Conservation (phyloP, 495 filamentous ascomycete genomes). For the Neurospora sp. region DNA sequence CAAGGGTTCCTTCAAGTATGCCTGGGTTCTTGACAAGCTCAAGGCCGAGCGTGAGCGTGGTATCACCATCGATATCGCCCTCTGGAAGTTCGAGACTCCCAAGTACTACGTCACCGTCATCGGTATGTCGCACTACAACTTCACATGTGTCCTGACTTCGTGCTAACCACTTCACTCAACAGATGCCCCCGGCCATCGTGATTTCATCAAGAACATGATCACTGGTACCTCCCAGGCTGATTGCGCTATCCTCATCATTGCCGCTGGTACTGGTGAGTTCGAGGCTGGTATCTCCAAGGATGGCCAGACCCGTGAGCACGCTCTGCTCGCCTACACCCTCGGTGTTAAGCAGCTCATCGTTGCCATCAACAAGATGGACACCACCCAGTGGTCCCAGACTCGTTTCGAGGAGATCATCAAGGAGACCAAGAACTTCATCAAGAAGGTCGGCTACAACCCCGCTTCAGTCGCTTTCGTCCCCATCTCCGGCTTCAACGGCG, state of each 20-base stretch:
- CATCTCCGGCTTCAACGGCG: slow-evolving; percentile 99
- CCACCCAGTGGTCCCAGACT: slow-evolving; percentile 91
- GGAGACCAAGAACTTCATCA: slow-evolving; percentile 99
- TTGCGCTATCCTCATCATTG: slow-evolving; percentile 99
- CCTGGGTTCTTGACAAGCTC: slow-evolving; percentile 99
- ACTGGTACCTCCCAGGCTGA: slow-evolving; percentile 99
- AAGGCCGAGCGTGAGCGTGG: slow-evolving; percentile 99
- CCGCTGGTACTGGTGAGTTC: slow-evolving; percentile 99
- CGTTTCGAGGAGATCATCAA: slow-evolving; percentile 99
- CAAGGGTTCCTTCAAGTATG: slow-evolving; percentile 99
- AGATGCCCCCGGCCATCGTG: slow-evolving; percentile 99
- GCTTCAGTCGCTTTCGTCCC: slow-evolving; percentile 97
- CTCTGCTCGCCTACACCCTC: slow-evolving; percentile 98
- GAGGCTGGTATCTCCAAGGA: slow-evolving; percentile 99
- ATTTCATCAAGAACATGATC: slow-evolving; percentile 99
- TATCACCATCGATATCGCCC: slow-evolving; percentile 99
- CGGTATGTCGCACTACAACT: slow-evolving; percentile 45
- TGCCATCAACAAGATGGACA: slow-evolving; percentile 99
- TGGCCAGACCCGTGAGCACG: slow-evolving; percentile 99
- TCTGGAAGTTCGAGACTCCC: slow-evolving; percentile 99
- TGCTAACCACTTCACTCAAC: slow-evolving; percentile 10
- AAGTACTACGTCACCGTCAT: slow-evolving; percentile 99
- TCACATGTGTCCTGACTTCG: background rate
- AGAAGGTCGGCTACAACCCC: slow-evolving; percentile 99
- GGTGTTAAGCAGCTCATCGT: slow-evolving; percentile 99